Base-by-base conservation (phyloP, 345 rosid species). In the Pugionium cornutum region DNA sequence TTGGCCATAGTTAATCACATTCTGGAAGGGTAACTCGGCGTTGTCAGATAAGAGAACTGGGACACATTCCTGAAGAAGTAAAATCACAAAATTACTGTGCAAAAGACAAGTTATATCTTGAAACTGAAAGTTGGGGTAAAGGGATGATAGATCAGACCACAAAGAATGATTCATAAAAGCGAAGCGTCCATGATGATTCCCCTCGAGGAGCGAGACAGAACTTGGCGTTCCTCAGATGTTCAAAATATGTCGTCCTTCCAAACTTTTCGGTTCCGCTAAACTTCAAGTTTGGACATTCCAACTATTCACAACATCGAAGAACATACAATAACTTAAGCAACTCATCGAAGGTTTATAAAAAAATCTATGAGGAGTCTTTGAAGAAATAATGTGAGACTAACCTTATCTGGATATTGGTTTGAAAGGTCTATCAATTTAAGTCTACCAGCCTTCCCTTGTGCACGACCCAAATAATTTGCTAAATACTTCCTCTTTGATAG, bases 191-290 rank as follows among this genome's bases (percentile, higher is more conserved):
- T 9, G 97, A 94, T 74, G 99, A 94, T 69, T 90, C 96, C 54
- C 99, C 97, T 10, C 97, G 88, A 31, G 99, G 99, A 57, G 96
- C 95, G 26, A 90, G 91, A 77, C 99, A 94, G 79, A 94, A 94
- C 80, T 87, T 94, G 39, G 99, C 91, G 64, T 86, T 82, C 63
- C 87, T 83, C 42, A 94, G 78, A 80, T 94, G 97, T 69, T 88
- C 84, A 80, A 94, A 94, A 68, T 94, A 94, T 49, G 89, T 96
- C 6, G 80, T 61, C 76, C 83, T 86, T 70, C 88, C 92, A 34
- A 86, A 74, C 78, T 90, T 94, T 34, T 84, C 86, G 2, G 92
- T 77, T 64, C 99, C 99, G 32, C 89, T 86, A 62, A 94, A 80
- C 87, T 94, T 84, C 83, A 94, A 75, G 67, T 90, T 95, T 70